Evolutionary conservation across 169 alveolate genomes (phyloP).

Genomic region (Plasmodium gallinaceum): DNA sequence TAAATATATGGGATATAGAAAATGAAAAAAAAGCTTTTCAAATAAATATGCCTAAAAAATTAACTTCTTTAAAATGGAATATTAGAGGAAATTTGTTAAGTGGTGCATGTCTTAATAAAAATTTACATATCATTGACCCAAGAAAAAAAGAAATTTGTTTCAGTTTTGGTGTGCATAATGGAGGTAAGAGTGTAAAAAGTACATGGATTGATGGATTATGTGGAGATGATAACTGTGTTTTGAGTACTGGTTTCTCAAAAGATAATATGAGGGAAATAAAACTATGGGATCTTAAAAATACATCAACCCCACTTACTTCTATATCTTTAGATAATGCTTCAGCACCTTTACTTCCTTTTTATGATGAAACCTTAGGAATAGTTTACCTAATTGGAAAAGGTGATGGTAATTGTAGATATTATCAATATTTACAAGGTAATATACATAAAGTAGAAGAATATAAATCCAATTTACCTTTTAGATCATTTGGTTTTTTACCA

Average conservation of each 20-base stretch:
- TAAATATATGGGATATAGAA: slow-evolving; percentile 83
- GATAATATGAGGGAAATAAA: slow-evolving; percentile 84
- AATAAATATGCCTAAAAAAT: slow-evolving; percentile 75
- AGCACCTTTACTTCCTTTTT: slow-evolving; percentile 84
- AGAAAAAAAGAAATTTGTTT: slow-evolving; percentile 76
- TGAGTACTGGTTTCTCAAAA: slow-evolving; percentile 85
- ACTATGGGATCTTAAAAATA: slow-evolving; percentile 84
- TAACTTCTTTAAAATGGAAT: slow-evolving; percentile 83
- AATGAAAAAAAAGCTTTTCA: slow-evolving; percentile 77
- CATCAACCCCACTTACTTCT: slow-evolving; percentile 61
- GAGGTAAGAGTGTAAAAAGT: slow-evolving; percentile 80
- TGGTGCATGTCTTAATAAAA: slow-evolving; percentile 26
- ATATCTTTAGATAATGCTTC: slow-evolving; percentile 84
- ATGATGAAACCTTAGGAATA: slow-evolving; percentile 84
- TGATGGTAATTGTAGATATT: slow-evolving; percentile 84
- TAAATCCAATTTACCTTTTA: slow-evolving; percentile 82
- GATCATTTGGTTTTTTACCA: slow-evolving; percentile 84
- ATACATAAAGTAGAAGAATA: slow-evolving; percentile 82
- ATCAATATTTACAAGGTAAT: slow-evolving; percentile 81
- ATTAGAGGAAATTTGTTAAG: slow-evolving; percentile 65
- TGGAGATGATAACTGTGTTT: slow-evolving; percentile 78
- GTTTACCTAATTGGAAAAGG: slow-evolving; percentile 84
- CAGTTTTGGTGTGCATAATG: slow-evolving; percentile 80
- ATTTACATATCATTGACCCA: slow-evolving; percentile 81
- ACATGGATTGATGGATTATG: slow-evolving; percentile 84